These are phyloP conservation scores for Hypoxylon crocopeplum DNA, from an alignment of 495 filamentous ascomycete genomes.

Conservation along the genomic window DNA sequence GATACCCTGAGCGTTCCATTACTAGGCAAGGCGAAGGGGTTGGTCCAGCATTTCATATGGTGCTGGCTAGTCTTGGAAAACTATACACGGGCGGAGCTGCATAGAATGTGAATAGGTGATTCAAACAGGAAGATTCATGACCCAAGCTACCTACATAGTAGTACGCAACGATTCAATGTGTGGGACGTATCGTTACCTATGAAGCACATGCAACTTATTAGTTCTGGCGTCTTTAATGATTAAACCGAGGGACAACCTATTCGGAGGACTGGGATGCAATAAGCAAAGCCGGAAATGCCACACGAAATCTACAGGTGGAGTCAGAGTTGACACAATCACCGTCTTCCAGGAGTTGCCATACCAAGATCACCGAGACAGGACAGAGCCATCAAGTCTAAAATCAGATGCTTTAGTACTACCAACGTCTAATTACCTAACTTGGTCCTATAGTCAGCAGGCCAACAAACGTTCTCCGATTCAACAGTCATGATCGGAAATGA, in stretches of 20 bases:
- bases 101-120: too few relatives aligned
- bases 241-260: neutral
- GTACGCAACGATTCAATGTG: neutral
- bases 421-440: conserved; percentile 32
- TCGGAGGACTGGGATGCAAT: neutral
- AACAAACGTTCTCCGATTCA: conserved; percentile 18
- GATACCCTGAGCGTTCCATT: too few relatives aligned
- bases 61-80: too few relatives aligned
- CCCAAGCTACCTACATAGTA: conserved; percentile 7
- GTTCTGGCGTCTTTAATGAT: neutral
- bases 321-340: conserved; percentile 34
- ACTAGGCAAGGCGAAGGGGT: too few relatives aligned
- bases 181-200: conserved; percentile 4
- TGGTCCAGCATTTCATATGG: too few relatives aligned
- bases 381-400: conserved; percentile 23
- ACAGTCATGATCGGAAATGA: conserved; percentile 8
- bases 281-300: conserved; percentile 3
- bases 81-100: too few relatives aligned
- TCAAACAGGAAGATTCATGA: conserved; percentile 1
- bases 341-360: conserved; percentile 26
- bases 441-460: conserved; percentile 19
- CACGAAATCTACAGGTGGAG: conserved; percentile 24
- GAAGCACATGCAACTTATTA: neutral
- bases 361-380: conserved; percentile 29
- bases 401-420: conserved; percentile 35